Base-by-base conservation (phyloP, 1,284 basidiomycete species). In the Sporisorium exsertum region DNA sequence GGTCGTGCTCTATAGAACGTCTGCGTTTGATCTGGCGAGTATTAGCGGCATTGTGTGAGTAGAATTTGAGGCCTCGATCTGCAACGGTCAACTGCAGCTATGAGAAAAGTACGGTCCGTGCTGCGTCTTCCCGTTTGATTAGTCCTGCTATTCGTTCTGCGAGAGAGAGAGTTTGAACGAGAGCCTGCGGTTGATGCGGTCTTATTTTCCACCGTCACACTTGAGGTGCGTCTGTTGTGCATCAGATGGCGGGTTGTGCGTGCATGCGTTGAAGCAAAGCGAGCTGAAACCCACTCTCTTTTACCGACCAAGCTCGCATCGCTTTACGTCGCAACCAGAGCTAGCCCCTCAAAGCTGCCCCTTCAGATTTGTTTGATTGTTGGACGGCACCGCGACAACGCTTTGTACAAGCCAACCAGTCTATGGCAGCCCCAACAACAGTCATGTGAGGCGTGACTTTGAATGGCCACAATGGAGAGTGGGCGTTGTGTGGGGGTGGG, bases 251-350 rank as follows among this genome's bases (percentile, higher is more conserved):
- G 29, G 40, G 8, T 20, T 13, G 13, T 3, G 10, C 12, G n/a
- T 32, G 27, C 29, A 9, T 50, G 49, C n/a, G 20, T 50, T 29
- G 27, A 20, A 49, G 46, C 46, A n/a, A 47, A 26, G 6, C 15
- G 56, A 29, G 22, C 33, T 20, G 5, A 26, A 45, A n/a, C 35
- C 40, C 50, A 52, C 58, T 29, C 18, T 27, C 32, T 42, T 32
- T 7, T 16, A n/a, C 13, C 16, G 15, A 22, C 9, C 10, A 16
- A 24, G 40, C 33, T 27, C 46, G 62, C 55, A 58, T 64, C 62
- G 55, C 55, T 50, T 64, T 45, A 49, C 43, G 50, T 64, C 56
- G 55, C 62, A 52, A 9, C 22, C 29, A 32, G 16, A 20, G 4
- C 40, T 6, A 2, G 9, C 5, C 18, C 5, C 37, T 8, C 16